Evolutionary conservation across 306 rosid genomes (phyloP), one percentile per base, ranked within the genome.

Genomic region (Ceratonia siliqua): DNA sequence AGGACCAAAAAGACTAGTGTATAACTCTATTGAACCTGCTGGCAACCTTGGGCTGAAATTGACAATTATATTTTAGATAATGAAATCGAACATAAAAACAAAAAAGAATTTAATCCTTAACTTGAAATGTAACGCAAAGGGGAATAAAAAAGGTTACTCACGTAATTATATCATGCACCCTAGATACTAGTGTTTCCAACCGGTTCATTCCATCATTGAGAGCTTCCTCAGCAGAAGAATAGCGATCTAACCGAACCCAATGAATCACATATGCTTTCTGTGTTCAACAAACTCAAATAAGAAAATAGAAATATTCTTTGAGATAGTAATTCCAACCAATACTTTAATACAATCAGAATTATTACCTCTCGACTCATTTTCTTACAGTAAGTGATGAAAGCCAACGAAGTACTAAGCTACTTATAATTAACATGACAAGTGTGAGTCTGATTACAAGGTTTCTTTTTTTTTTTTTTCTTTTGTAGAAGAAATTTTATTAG

Each of bases 191-290:
- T 32, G 79, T 74, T 80, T 89, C 91, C 84, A 91, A 74, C 22
- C 78, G 78, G 27, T 65, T 78, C 49, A 72, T 79, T 74, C 97
- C 97, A 79, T 86, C 95, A 55, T 75, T 70, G 78, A 85, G 87
- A 45, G 97, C 97, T 72, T 89, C 89, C 74, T 87, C 85, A 50
- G 88, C 85, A 43, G 97, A 89, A 75, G 92, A 82, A 80, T 86
- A 91, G 56, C 53, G 89, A 82, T 91, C 97, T 70, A 89, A 75
- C 75, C 82, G 97, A 68, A 91, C 97, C 97, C 97, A 91, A 78
- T 89, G 95, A 82, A 91, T 89, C 79, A 89, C 87, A 67, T 77
- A 89, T 72, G 89, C 97, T 94, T 88, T 92, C 99, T 94, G 86
- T 72, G 63, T 68, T 68, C 70, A 46, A 80, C 58, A 69, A 57